Evolutionary conservation across 163 green algal genomes (phyloP).

Genomic region (Smithsoniella earleae): DNA sequence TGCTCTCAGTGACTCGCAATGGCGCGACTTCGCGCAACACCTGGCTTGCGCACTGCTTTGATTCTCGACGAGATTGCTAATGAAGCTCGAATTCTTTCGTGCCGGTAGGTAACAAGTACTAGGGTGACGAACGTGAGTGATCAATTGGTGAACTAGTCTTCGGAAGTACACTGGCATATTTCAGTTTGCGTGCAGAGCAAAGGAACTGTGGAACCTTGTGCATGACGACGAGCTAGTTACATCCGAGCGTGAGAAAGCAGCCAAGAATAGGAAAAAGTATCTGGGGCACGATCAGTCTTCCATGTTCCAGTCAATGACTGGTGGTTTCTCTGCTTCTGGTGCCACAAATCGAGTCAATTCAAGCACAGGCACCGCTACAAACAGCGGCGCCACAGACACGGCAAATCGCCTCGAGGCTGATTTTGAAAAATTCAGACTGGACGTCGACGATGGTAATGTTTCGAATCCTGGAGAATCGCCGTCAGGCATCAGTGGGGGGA

Average conservation of each 20-base stretch:
- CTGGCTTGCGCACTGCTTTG: no score
- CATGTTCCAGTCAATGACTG: background rate
- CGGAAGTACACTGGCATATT: no score
- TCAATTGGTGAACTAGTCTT: no score
- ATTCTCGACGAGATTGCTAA: no score
- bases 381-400: background rate
- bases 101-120: no score
- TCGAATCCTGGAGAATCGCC: no score
- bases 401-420: background rate
- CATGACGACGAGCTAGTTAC: slow-evolving; percentile 10
- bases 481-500: background rate
- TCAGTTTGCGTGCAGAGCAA: slow-evolving; percentile 25
- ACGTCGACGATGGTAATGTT: background rate
- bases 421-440: background rate
- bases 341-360: background rate
- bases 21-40: no score
- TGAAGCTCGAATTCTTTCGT: no score
- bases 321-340: background rate
- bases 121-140: no score
- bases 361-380: background rate
- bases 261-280: slow-evolving; percentile 23
- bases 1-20: no score
- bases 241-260: background rate
- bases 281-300: background rate
- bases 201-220: slow-evolving; percentile 26